Conservation (phyloP, 2,329 filamentous ascomycete genomes). For the Fusarium paranaense region DNA sequence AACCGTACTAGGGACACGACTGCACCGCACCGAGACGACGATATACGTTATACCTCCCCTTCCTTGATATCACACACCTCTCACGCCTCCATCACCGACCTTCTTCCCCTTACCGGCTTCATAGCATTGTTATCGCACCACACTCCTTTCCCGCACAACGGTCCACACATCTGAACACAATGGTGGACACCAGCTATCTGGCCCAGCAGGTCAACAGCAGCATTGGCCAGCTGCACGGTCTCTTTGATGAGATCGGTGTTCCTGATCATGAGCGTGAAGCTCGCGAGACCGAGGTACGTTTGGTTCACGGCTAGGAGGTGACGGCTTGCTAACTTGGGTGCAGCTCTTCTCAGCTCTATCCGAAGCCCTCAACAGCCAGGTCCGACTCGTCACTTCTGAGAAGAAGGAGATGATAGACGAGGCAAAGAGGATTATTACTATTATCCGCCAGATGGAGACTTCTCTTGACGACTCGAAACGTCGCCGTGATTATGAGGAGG, state of each 20-base stretch:
- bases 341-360: conserved; percentile 93
- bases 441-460: conserved; percentile 92
- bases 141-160: conserved; percentile 28
- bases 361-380: conserved; percentile 90
- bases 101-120: conserved; percentile 9
- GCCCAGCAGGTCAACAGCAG: conserved; percentile 96
- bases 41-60: conserved; percentile 17
- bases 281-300: conserved; percentile 85
- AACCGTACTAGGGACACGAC: conserved; percentile 28
- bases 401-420: conserved; percentile 93
- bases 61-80: conserved; percentile 15
- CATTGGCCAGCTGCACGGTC: conserved; percentile 89
- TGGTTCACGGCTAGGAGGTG: background rate
- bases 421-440: conserved; percentile 84
- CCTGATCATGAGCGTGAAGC: conserved; percentile 90
- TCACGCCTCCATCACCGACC: conserved; percentile 21
- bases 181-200: conserved; percentile 88
- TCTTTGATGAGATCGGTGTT: conserved; percentile 99
- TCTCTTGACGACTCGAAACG: conserved; percentile 83
- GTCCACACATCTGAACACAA: conserved; percentile 51
- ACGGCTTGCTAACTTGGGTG: conserved; percentile 13
- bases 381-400: conserved; percentile 85
- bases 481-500: conserved; percentile 73
- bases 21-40: conserved; percentile 28
- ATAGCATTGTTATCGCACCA: conserved; percentile 26